These are phyloP conservation scores for Backusella psychrophila DNA, from an alignment of 192 early-diverging fungal species.

Conservation along the genomic window DNA sequence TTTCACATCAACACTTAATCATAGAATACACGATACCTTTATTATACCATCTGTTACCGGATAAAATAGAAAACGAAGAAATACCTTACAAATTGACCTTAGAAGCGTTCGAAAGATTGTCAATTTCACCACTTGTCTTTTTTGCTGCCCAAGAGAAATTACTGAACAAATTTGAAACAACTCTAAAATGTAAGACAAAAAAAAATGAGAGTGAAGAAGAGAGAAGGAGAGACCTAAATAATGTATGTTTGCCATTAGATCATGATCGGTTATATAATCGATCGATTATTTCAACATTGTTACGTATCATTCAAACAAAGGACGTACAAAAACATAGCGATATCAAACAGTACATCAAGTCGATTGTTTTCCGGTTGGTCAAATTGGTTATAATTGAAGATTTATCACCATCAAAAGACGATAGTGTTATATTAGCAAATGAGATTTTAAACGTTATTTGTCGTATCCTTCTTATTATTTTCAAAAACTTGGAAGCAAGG, in stretches of 20 bases:
- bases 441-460: constrained; percentile 42
- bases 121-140: constrained; percentile 45
- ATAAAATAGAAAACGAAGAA: neutral
- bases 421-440: constrained; percentile 7
- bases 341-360: constrained; percentile 37
- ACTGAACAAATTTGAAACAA: constrained; percentile 48
- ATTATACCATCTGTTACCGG: constrained; percentile 49
- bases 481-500: constrained; percentile 41
- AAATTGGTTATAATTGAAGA: constrained; percentile 19
- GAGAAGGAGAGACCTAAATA: neutral
- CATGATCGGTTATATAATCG: constrained; percentile 40
- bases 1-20: constrained; percentile 40
- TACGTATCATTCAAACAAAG: constrained; percentile 40
- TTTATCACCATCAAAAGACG: constrained; percentile 37
- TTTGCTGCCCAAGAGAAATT: constrained; percentile 40
- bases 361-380: constrained; percentile 41
- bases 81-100: constrained; percentile 37
- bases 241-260: constrained; percentile 2
- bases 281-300: constrained; percentile 43
- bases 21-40: constrained; percentile 51
- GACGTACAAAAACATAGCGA: constrained; percentile 36
- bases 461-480: constrained; percentile 38
- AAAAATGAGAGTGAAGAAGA: neutral
- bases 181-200: neutral
- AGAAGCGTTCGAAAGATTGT: constrained; percentile 44